Evolutionary conservation across 768 basidiomycete species (phyloP).

Genomic region (Suillus alpinus): DNA sequence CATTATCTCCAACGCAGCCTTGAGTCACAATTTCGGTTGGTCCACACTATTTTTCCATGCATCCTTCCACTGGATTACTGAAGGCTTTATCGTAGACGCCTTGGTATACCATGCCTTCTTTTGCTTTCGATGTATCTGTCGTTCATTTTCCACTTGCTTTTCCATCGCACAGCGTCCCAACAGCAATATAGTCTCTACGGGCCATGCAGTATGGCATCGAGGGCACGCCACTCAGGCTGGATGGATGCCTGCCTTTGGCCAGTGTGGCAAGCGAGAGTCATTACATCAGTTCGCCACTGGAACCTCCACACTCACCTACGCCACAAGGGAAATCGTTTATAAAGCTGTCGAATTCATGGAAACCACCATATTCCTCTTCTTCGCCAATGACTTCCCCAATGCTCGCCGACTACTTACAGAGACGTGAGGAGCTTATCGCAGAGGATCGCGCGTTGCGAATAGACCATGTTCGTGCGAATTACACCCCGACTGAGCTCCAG

Average conservation of each 20-base stretch:
- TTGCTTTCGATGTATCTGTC: background rate
- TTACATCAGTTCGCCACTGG: background rate
- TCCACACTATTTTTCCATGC: background rate
- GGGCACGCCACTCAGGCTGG: too few relatives aligned
- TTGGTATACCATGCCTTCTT: background rate
- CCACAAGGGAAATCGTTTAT: background rate
- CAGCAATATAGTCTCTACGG: background rate
- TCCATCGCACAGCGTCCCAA: background rate
- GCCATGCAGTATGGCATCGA: background rate
- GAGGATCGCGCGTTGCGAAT: conserved; percentile 49
- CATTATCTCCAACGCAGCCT: background rate
- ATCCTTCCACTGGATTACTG: background rate
- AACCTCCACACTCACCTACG: too few relatives aligned
- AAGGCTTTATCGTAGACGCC: background rate
- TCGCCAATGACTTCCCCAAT: background rate
- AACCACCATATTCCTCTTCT: too few relatives aligned
- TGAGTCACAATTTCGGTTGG: background rate
- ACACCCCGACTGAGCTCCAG: conserved; percentile 40
- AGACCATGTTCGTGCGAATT: conserved; percentile 33
- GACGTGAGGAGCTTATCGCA: conserved; percentile 28
- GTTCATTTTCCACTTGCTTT: background rate
- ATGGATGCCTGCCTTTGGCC: too few relatives aligned
- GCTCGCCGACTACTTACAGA: conserved; percentile 11
- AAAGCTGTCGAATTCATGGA: background rate
- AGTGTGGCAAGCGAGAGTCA: too few relatives aligned